Percentiles rank a stretch among this genome's conserved stretches.
Evolutionary conservation across 176 grass and related monocot genomes (phyloP).

Genomic region (Musa acuminata): DNA sequence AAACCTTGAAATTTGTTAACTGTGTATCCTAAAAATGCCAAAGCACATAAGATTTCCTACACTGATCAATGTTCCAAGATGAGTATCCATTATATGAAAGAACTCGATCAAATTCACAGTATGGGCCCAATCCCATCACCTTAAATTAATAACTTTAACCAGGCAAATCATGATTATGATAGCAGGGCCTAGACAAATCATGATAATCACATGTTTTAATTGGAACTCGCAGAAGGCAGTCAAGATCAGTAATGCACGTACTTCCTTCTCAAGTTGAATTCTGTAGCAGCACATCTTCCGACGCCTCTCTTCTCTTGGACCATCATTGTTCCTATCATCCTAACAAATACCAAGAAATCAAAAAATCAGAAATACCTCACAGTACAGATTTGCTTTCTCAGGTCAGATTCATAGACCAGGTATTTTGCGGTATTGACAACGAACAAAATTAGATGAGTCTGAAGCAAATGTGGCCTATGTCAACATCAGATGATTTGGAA

Average conservation of each 20-base stretch:
- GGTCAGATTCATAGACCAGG: background rate
- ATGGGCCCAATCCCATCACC: too few relatives aligned
- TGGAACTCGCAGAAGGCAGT: background rate
- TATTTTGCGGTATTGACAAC: background rate
- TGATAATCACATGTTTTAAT: background rate
- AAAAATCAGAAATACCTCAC: background rate
- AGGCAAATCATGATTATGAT: background rate
- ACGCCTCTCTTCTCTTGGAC: constrained; percentile 35
- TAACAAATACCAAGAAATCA: constrained; percentile 26
- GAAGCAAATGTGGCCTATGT: background rate
- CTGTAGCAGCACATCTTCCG: constrained; percentile 40
- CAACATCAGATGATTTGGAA: background rate
- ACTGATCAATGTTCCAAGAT: too few relatives aligned
- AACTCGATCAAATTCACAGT: too few relatives aligned
- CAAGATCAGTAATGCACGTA: constrained; percentile 24
- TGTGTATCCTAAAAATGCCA: too few relatives aligned
- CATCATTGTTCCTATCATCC: constrained; percentile 50
- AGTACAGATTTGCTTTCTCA: too few relatives aligned
- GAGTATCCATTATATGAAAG: too few relatives aligned
- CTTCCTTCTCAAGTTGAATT: constrained; percentile 73
- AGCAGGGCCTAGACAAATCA: too few relatives aligned
- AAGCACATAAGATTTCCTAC: too few relatives aligned
- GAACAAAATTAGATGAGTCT: background rate
- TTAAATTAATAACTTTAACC: too few relatives aligned
- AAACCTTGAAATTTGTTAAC: too few relatives aligned